phyloP scores from a whole-genome alignment of 192 early-diverging fungal species.

The Lobulomyces angularis region DNA sequence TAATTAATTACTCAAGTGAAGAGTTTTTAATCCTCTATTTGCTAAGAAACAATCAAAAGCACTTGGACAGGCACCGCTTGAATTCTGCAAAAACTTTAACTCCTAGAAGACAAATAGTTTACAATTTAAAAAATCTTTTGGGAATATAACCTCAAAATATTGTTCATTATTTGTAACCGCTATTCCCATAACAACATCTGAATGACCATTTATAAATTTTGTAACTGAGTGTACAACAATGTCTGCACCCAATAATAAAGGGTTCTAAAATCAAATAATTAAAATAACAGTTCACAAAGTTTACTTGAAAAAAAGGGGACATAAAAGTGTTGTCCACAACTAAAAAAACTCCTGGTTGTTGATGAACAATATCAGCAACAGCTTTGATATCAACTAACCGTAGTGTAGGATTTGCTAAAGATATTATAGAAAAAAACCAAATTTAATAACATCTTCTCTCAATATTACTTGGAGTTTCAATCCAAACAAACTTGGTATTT shows the following conservation, averaged over 20 bases:
- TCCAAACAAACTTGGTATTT: conserved; percentile 41
- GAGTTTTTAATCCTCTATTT: conserved; percentile 87
- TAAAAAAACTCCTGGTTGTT: conserved; percentile 35
- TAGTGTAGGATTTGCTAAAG: conserved; percentile 79
- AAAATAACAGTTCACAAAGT: too few relatives aligned
- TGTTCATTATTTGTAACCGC: conserved; percentile 68
- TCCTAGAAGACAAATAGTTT: conserved; percentile 58
- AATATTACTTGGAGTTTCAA: conserved; percentile 3
- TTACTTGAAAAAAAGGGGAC: conserved; percentile 81
- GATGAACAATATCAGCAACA: conserved; percentile 50
- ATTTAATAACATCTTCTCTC: too few relatives aligned
- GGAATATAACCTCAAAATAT: too few relatives aligned
- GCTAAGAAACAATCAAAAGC: conserved; percentile 97
- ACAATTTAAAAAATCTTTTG: too few relatives aligned
- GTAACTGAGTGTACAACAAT: conserved; percentile 88
- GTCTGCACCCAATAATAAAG: too few relatives aligned
- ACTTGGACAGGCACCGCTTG: conserved; percentile 89
- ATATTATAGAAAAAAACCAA: conserved; percentile 71
- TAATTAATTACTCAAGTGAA: conserved; percentile 61
- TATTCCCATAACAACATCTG: conserved; percentile 95
- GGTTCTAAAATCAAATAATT: too few relatives aligned
- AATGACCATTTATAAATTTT: conserved; percentile 98
- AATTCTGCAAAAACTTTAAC: conserved; percentile 88
- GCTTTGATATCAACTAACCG: conserved; percentile 67
- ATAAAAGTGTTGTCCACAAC: conserved; percentile 84